These are phyloP conservation scores for Bipolaris victoriae DNA, from an alignment of 2,329 filamentous ascomycete species.

Conservation along the genomic window DNA sequence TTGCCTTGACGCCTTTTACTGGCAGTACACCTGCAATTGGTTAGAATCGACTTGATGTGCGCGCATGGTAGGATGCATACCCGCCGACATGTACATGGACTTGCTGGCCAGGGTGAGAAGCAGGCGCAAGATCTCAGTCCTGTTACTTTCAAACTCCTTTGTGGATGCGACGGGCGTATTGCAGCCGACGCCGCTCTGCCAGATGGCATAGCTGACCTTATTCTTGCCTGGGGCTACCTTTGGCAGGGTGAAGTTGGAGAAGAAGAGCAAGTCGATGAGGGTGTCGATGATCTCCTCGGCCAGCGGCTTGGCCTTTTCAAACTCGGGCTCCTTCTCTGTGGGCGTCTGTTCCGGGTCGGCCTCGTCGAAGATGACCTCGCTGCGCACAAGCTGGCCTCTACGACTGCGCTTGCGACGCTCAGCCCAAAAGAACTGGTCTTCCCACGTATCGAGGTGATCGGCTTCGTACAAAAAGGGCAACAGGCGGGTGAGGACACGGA, in stretches of 20 bases:
- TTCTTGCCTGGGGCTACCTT: constrained; percentile 71
- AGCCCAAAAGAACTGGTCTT: constrained; percentile 92
- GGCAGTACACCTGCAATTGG: constrained; percentile 63
- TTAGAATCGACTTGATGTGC: background rate
- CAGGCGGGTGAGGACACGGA: constrained; percentile 86
- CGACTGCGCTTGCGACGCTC: constrained; percentile 67
- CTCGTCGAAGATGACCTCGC: constrained; percentile 86
- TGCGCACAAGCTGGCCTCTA: constrained; percentile 54
- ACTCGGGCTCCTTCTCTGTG: constrained; percentile 63
- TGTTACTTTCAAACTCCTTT: constrained; percentile 90
- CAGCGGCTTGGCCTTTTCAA: constrained; percentile 82
- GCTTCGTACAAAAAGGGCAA: constrained; percentile 92
- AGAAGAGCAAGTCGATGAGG: constrained; percentile 88
- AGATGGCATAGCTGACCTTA: constrained; percentile 92
- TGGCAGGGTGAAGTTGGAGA: constrained; percentile 85
- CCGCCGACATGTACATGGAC: constrained; percentile 90
- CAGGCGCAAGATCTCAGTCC: constrained; percentile 85
- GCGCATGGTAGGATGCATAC: constrained; percentile 38
- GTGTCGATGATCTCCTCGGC: constrained; percentile 94
- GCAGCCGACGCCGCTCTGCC: constrained; percentile 97
- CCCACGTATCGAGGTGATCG: constrained; percentile 82
- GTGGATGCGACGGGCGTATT: constrained; percentile 86
- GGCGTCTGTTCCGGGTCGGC: constrained; percentile 60
- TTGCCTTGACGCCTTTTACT: constrained; percentile 78
- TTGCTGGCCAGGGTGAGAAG: constrained; percentile 86